phyloP scores from a whole-genome alignment of 345 rosid species.

The Crucihimalaya himalaica region DNA sequence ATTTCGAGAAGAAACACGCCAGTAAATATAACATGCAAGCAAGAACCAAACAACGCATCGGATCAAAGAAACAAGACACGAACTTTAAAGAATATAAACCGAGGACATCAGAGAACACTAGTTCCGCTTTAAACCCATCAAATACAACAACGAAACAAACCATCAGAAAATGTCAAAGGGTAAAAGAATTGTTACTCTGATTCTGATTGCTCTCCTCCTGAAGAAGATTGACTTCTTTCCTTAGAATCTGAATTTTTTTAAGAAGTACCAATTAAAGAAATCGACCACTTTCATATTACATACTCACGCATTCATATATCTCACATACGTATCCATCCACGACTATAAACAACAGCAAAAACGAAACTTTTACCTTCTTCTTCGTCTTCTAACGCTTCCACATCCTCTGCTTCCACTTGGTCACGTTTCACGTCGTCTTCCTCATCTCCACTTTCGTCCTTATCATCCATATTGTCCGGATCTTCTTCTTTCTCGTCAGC shows the following conservation, averaged over 20 bases:
- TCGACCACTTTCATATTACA: constrained; percentile 28
- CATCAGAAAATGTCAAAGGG: constrained; percentile 17
- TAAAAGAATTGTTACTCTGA: constrained; percentile 49
- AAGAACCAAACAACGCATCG: constrained; percentile 26
- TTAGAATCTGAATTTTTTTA: constrained; percentile 51
- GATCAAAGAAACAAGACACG: constrained; percentile 10
- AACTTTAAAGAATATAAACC: background rate
- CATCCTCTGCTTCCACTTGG: constrained; percentile 37
- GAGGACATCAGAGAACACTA: constrained; percentile 4
- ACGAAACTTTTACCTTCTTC: constrained; percentile 30
- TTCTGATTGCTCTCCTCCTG: constrained; percentile 62
- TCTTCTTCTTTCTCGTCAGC: constrained; percentile 22
- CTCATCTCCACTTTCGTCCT: constrained; percentile 31
- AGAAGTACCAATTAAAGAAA: constrained; percentile 5
- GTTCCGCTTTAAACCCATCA: constrained; percentile 20
- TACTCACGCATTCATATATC: constrained; percentile 16
- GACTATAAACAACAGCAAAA: background rate
- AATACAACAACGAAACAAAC: constrained; percentile 29
- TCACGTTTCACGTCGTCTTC: constrained; percentile 39
- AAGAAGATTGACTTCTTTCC: constrained; percentile 50
- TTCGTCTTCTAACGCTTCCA: constrained; percentile 30
- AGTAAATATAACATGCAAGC: constrained; percentile 46
- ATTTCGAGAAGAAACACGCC: constrained; percentile 3
- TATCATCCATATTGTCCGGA: constrained; percentile 17
- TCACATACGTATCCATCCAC: background rate